phyloP scores from a whole-genome alignment of 2,329 filamentous ascomycete genomes.

The Calonectria leucothoes region DNA sequence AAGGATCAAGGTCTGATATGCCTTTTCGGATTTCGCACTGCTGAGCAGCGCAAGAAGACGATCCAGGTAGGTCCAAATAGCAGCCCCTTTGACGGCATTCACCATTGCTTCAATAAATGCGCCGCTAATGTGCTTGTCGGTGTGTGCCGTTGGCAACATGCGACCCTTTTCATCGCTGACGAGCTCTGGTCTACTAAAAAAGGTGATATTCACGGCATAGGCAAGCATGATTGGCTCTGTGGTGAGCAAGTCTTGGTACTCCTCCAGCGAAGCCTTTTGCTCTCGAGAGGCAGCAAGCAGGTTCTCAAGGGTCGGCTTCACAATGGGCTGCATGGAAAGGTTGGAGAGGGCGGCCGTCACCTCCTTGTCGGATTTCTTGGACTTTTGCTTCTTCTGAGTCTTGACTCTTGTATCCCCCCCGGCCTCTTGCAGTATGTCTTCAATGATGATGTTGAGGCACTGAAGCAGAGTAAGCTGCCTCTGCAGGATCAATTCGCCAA shows the following conservation, averaged over 20 bases:
- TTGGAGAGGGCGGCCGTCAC: slow-evolving; percentile 46
- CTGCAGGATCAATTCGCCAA: slow-evolving; percentile 51
- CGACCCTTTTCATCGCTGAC: slow-evolving; percentile 58
- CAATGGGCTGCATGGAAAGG: slow-evolving; percentile 42
- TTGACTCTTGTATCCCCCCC: slow-evolving; percentile 37
- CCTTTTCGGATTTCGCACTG: slow-evolving; percentile 40
- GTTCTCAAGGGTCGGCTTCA: slow-evolving; percentile 47
- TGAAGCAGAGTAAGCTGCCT: slow-evolving; percentile 53
- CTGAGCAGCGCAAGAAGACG: slow-evolving; percentile 51
- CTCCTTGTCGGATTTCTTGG: slow-evolving; percentile 46
- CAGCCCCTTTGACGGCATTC: slow-evolving; percentile 46
- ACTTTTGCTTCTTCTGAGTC: slow-evolving; percentile 33
- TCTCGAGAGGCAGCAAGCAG: slow-evolving; percentile 46
- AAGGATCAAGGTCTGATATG: slow-evolving; percentile 48
- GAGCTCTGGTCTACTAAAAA: slow-evolving; percentile 55
- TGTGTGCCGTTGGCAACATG: slow-evolving; percentile 45
- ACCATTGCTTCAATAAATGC: slow-evolving; percentile 57
- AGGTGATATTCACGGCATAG: slow-evolving; percentile 49
- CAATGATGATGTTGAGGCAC: slow-evolving; percentile 54
- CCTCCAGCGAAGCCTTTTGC: slow-evolving; percentile 47
- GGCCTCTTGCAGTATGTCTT: slow-evolving; percentile 53
- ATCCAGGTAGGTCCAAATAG: slow-evolving; percentile 55
- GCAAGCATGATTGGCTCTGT: slow-evolving; percentile 48
- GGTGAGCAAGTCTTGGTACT: slow-evolving; percentile 48
- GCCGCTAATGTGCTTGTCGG: slow-evolving; percentile 55